Evolutionary conservation across 495 filamentous ascomycete species (phyloP), one percentile per base, ranked within the genome.

Genomic region (Pseudoneurospora amorphoporcata): DNA sequence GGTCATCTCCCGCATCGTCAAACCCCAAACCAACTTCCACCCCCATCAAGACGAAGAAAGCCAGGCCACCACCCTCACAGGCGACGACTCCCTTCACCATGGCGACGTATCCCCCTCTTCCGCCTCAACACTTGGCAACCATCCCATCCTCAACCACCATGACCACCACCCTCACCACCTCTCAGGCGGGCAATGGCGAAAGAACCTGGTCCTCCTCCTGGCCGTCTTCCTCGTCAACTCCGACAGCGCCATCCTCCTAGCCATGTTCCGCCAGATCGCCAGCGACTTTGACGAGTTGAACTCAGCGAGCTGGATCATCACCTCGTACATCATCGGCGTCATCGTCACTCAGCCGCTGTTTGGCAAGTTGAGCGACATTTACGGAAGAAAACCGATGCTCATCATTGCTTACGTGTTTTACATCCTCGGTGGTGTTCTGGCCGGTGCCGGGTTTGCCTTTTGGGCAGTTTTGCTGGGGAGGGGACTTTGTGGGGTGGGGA

Each of bases 141-240:
- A 29, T 5, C 2, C 47, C 19, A 5, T 14, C 23, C 0, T 9
- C 12, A 29, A 14, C 47, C 19, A 58, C 10, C 0, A 58, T 32
- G 19, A 32, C 47, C 47, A 58, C 47, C 19, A 58, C 23, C 47
- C 47, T 2, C 47, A 58, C 47, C 10, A 29, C 10, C 47, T 58
- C 19, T 58, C 47, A 58, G 47, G 47, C 23, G 69, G 38, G 3
- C 74, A 73, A 65, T 73, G 69, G 74, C 68, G 53, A 19, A 75
- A 75, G 38, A 75, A 73, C 23, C 19, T 73, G 17, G 74, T 75
- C 9, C 39, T 75, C 19, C 69, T 75, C 10, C 72, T 75, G 23
- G 74, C 72, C 10, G 74, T 73, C 29, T 73, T 75, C 65, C 69
- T 75, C n/a, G 74, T 75, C 74, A 75, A 75, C 58, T 71, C 72